Base-by-base conservation (phyloP, 192 early-diverging fungal genomes). In the Coemansia sp. region DNA sequence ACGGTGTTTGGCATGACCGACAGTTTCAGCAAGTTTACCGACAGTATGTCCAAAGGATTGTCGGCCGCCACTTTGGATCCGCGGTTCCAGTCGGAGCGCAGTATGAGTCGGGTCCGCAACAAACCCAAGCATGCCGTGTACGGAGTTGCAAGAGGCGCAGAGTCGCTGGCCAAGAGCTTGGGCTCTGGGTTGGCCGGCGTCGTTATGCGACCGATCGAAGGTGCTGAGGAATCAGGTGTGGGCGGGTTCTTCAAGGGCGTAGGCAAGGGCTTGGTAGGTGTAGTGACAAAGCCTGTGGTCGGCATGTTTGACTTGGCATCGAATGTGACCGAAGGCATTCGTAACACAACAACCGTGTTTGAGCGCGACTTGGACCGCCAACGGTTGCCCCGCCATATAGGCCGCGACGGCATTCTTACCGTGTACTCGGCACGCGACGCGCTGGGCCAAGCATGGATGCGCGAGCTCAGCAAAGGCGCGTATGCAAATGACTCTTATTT, bases 1-100 rank as follows among this genome's bases (percentile, higher is more conserved):
- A 96, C 93, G 4, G 94, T 98, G 19, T 99, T 92, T 85, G 96
- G 97, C 12, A 86, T 97, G 54, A 88, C 94, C 2, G 95, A 97
- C 69, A 94, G 92, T 57, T 87, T 99, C 60, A 90, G 93, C 35
- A 97, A 96, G 73, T 89, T 99, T 57, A 92, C 97, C 4, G 97
- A 93, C 65, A 94, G 92, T 65, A 86, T 99, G 45, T 92, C 95
- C 65, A 99, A 99, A 85, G 97, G 96, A 35, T 71, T 98, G 27
- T 91, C 97, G 0, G 92, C 91, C 12, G 95, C 94, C 37, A 97
- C 97, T 0, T 80, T 99, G 86, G 97, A 99, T 72, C 88, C 87
- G 63, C 74, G 86, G 48, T 98, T 90, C 74, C 94, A 96, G 82
- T 87, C 92, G 47, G 85, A 88, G 19, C 78, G 96, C 61, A 85